Evolutionary conservation across 176 grass and related monocot genomes (phyloP), one percentile per base, ranked within the genome.

Genomic region (Cenchrus americanus): DNA sequence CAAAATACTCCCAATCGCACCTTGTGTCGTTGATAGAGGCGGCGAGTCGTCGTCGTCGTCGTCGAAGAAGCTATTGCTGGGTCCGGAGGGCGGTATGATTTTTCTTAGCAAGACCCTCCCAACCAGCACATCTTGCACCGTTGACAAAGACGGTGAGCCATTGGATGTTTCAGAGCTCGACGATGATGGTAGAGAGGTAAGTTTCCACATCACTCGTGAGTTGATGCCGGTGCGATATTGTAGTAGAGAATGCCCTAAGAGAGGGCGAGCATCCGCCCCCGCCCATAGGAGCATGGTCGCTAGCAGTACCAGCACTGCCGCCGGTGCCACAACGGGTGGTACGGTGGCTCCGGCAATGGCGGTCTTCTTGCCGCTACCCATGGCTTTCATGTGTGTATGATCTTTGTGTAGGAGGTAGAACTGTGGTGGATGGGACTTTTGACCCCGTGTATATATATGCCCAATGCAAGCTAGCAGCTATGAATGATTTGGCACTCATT

Each of bases 321-420:
- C 12, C 41, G 7, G 19, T 6, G 0, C 15, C 7, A 13, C 11
- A 9, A 8, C 54, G 1, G 6, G 18, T 0, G 57, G 21, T 10
- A 21, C 9, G 9, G 5, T 8, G 27, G 15, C 1, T 2, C 0
- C 0, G 2, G n/a, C 5, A 2, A 7, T 1, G 12, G 2, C 17
- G 42, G 5, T 44, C 43, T 49, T 79, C 15, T 64, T 79, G 8
- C 15, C 3, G 15, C 59, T 30, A 49, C 8, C 46, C 76, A 79
- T 79, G 59, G 53, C 30, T 58, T 40, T 0, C 1, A 14, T n/a
- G 27, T 34, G 5, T 73, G 3, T 52, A 7, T 40, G 11, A 12
- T 55, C 6, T 75, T 40, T 57, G 50, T 40, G 10, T 13, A 55
- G 44, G 12, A 51, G 47, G 17, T 14, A 17, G 14, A 7, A 18